Percentiles rank a stretch among this genome's conserved stretches.
These are phyloP conservation scores for Axilococcus clingmanii DNA, from an alignment of 139 green algal species.

Conservation along the genomic window DNA sequence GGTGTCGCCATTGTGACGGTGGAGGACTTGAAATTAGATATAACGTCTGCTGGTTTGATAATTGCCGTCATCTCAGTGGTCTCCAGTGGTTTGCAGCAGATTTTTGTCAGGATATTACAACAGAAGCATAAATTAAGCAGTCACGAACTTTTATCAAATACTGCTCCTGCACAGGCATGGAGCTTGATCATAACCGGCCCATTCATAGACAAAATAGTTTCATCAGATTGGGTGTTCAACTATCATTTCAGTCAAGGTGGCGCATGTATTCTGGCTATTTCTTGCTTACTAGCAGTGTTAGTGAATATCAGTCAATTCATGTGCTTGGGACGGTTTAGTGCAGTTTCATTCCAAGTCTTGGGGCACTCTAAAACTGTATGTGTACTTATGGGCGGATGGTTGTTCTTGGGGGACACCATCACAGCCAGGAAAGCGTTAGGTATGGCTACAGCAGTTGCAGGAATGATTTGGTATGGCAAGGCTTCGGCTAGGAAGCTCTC, in stretches of 20 bases:
- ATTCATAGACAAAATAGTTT: conserved; percentile 57
- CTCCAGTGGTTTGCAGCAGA: conserved; percentile 82
- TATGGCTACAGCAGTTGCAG: conserved; percentile 62
- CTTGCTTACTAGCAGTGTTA: conserved; percentile 64
- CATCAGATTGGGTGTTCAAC: conserved; percentile 34
- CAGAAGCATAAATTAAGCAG: neutral
- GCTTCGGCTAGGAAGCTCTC: neutral
- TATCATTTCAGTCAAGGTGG: conserved; percentile 43
- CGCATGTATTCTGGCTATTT: conserved; percentile 39
- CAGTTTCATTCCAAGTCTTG: conserved; percentile 86
- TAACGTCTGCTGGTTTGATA: conserved; percentile 49
- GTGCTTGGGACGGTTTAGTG: conserved; percentile 86
- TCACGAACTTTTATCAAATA: conserved; percentile 18
- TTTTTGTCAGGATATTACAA: conserved; percentile 60
- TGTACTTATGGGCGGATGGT: conserved; percentile 65
- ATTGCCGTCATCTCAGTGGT: conserved; percentile 73
- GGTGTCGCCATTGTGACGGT: conserved; percentile 78
- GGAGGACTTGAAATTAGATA: conserved; percentile 54
- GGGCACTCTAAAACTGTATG: conserved; percentile 78
- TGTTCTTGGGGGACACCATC: conserved; percentile 61
- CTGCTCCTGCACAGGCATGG: conserved; percentile 19
- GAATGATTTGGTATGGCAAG: conserved; percentile 64
- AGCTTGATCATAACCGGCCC: conserved; percentile 58
- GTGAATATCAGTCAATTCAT: conserved; percentile 91
- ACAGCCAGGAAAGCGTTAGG: conserved; percentile 45